phyloP scores from a whole-genome alignment of 192 early-diverging fungal species.

The Rhizophlyctis rosea region DNA sequence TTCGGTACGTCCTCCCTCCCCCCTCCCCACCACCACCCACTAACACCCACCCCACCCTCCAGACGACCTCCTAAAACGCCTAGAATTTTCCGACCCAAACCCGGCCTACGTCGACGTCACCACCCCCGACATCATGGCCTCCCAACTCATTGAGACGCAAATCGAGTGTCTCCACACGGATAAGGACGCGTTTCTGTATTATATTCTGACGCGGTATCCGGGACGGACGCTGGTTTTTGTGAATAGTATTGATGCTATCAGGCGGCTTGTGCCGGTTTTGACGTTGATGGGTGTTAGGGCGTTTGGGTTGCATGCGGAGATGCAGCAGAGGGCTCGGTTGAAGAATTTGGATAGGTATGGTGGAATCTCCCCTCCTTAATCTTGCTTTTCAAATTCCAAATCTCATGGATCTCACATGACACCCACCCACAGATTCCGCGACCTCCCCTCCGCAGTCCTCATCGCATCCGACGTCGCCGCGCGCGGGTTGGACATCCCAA shows the following conservation, averaged over 20 bases:
- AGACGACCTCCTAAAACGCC: conserved; percentile 69
- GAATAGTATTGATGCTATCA: conserved; percentile 91
- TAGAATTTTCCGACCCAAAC: conserved; percentile 72
- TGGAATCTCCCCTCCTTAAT: too few relatives aligned
- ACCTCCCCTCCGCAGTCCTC: conserved; percentile 69
- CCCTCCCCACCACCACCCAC: neutral
- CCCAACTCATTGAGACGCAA: conserved; percentile 70
- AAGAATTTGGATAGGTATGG: conserved; percentile 82
- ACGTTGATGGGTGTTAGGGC: conserved; percentile 69
- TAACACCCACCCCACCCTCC: conserved; percentile 1
- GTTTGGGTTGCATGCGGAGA: conserved; percentile 87
- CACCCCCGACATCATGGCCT: conserved; percentile 61
- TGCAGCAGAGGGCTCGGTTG: conserved; percentile 93
- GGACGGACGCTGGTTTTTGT: conserved; percentile 93
- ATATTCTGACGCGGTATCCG: conserved; percentile 80
- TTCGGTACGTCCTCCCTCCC: conserved; percentile 1
- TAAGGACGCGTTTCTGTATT: conserved; percentile 76
- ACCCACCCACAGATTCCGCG: conserved; percentile 56
- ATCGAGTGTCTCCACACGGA: conserved; percentile 83
- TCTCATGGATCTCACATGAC: neutral
- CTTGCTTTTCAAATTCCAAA: conserved; percentile 14
- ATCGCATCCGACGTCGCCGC: conserved; percentile 96
- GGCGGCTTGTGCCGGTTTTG: conserved; percentile 82
- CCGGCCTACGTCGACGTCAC: conserved; percentile 79
- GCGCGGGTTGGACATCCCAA: conserved; percentile 89